Conservation (phyloP, 1,284 basidiomycete species). For the Pseudozyma sp. region DNA sequence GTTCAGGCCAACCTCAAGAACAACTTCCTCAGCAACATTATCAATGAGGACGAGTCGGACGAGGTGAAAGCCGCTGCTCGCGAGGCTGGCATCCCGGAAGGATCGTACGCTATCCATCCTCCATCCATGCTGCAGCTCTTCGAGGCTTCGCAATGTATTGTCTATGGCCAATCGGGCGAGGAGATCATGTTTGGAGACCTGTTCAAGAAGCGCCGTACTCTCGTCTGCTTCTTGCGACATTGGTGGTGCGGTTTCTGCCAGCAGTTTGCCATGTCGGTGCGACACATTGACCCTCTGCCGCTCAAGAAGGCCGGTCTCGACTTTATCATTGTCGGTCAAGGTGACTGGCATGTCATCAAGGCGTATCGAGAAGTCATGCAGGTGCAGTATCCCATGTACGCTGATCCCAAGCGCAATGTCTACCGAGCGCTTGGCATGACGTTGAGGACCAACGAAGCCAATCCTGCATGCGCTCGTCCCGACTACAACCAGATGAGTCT, state of each 20-base stretch:
- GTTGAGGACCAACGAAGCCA: constrained; percentile 72
- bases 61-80: constrained; percentile 46
- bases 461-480: constrained; percentile 73
- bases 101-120: constrained; percentile 58
- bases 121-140: constrained; percentile 71
- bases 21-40: constrained; percentile 21
- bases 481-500: constrained; percentile 77
- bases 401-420: constrained; percentile 79
- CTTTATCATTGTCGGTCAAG: constrained; percentile 82
- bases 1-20: constrained; percentile 18
- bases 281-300: constrained; percentile 73
- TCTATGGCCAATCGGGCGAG: constrained; percentile 78
- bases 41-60: constrained; percentile 41
- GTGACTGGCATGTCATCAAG: constrained; percentile 78
- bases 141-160: constrained; percentile 75
- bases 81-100: constrained; percentile 48
- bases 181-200: constrained; percentile 79
- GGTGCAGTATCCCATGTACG: constrained; percentile 76
- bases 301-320: constrained; percentile 74
- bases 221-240: constrained; percentile 74
- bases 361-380: constrained; percentile 76
- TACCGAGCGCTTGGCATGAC: constrained; percentile 83
- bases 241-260: constrained; percentile 80
- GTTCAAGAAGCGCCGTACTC: constrained; percentile 76
- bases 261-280: constrained; percentile 82